phyloP scores from a whole-genome alignment of 164 flowering plant species.

The Chimonanthus praecox region DNA sequence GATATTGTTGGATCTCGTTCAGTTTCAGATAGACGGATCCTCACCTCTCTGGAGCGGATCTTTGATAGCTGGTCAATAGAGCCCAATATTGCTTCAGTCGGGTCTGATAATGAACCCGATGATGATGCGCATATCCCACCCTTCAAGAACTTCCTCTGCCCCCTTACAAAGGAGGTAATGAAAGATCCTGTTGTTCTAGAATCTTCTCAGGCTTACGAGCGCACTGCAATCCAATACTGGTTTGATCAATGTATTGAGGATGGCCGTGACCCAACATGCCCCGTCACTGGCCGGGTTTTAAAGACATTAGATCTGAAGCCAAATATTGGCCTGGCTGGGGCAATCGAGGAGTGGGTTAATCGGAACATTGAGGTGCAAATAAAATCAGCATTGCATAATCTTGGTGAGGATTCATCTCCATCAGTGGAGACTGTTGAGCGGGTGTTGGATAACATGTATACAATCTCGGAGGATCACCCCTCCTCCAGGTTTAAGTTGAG shows the following conservation, averaged over 20 bases:
- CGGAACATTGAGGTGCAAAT: slow-evolving; percentile 48
- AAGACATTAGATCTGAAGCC: slow-evolving; percentile 43
- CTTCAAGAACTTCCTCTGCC: slow-evolving; percentile 56
- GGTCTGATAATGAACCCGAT: slow-evolving; percentile 29
- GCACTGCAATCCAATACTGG: slow-evolving; percentile 54
- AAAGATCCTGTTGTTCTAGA: slow-evolving; percentile 56
- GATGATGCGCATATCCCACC: slow-evolving; percentile 43
- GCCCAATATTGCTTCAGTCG: slow-evolving; percentile 12
- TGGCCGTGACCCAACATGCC: slow-evolving; percentile 59
- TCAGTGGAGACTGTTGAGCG: slow-evolving; percentile 27
- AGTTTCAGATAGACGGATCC: slow-evolving; percentile 32
- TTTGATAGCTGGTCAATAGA: slow-evolving; percentile 30
- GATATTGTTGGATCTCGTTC: slow-evolving; percentile 33
- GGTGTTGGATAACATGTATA: slow-evolving; percentile 33
- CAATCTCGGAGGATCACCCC: slow-evolving; percentile 48
- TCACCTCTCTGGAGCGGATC: slow-evolving; percentile 35
- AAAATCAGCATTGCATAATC: slow-evolving; percentile 24
- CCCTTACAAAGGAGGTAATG: slow-evolving; percentile 64
- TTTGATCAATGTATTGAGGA: slow-evolving; percentile 49
- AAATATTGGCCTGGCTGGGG: slow-evolving; percentile 51
- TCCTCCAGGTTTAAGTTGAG: slow-evolving; percentile 37
- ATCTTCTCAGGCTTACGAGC: slow-evolving; percentile 50
- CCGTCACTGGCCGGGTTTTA: slow-evolving; percentile 54
- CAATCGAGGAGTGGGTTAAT: slow-evolving; percentile 58
- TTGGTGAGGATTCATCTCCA: slow-evolving; percentile 29